Percentiles rank a stretch among this genome's conserved stretches.
phyloP scores from a whole-genome alignment of 306 rosid species.

The Pachyrhizus erosus region DNA sequence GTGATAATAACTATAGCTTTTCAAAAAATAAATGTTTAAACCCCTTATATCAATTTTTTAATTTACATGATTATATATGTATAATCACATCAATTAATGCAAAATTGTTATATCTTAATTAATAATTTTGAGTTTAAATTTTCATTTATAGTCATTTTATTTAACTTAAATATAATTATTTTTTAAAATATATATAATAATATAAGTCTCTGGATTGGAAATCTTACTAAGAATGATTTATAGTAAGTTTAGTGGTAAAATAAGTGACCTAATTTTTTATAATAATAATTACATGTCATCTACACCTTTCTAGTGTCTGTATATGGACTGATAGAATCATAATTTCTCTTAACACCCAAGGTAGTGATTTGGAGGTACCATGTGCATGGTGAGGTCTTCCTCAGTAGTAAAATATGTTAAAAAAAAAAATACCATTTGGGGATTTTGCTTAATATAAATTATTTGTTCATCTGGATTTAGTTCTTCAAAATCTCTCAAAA shows the following conservation, averaged over 20 bases:
- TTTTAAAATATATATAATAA: too few relatives aligned
- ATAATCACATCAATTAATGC: too few relatives aligned
- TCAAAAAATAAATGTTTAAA: neutral
- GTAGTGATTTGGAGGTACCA: neutral
- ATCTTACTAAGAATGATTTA: too few relatives aligned
- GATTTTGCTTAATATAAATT: neutral
- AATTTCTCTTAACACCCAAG: neutral
- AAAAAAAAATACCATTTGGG: neutral
- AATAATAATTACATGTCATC: too few relatives aligned
- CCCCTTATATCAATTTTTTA: neutral
- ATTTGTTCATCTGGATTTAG: neutral
- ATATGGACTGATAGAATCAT: neutral
- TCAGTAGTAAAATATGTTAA: neutral
- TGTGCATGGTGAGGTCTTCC: neutral
- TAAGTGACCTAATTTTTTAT: too few relatives aligned
- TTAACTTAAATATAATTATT: too few relatives aligned
- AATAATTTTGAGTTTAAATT: too few relatives aligned
- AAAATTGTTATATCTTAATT: too few relatives aligned
- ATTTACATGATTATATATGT: neutral
- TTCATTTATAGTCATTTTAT: too few relatives aligned
- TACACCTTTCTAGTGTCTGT: neutral
- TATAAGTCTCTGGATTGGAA: too few relatives aligned
- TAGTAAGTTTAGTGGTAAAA: too few relatives aligned
- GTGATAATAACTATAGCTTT: neutral
- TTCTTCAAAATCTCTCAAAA: neutral